Conservation (phyloP, 169 alveolate species). For the Cryptosporidium felis region DNA sequence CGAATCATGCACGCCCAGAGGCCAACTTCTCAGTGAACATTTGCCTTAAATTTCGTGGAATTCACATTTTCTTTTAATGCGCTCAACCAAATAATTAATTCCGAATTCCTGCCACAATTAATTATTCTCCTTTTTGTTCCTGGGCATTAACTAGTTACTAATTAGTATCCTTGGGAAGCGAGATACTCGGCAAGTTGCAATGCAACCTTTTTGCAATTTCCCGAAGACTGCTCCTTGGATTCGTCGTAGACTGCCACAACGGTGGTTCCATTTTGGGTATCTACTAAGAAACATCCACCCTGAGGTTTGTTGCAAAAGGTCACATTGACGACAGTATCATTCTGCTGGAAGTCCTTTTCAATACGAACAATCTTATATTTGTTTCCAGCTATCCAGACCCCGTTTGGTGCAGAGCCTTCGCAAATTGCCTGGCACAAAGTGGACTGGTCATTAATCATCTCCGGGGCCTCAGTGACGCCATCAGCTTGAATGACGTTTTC, state of each 20-base stretch:
- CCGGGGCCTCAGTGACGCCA: constrained; percentile 71
- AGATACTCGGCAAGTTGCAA: constrained; percentile 75
- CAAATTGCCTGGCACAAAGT: constrained; percentile 73
- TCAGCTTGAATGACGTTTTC: constrained; percentile 72
- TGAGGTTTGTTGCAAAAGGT: constrained; percentile 50
- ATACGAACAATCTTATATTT: constrained; percentile 73
- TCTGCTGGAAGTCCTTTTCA: constrained; percentile 53
- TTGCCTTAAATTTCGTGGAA: too few species aligned
- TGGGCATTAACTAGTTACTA: too few species aligned
- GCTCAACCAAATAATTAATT: too few species aligned
- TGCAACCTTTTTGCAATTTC: constrained; percentile 74
- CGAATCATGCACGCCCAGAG: too few species aligned
- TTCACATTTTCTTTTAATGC: too few species aligned
- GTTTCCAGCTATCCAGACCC: constrained; percentile 78
- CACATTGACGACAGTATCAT: constrained; percentile 28
- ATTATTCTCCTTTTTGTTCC: too few species aligned
- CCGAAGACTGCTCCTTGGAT: constrained; percentile 73
- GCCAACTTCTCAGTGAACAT: too few species aligned
- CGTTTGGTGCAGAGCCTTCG: constrained; percentile 76
- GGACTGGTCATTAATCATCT: constrained; percentile 71
- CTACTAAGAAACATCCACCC: constrained; percentile 75
- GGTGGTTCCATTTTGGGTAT: constrained; percentile 73
- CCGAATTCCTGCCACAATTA: too few species aligned
- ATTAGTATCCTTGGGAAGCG: constrained; percentile 72
- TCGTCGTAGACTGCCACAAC: constrained; percentile 77